These are phyloP conservation scores for Oldenlandia corymbosa DNA, from an alignment of 257 asterid genomes.

Conservation along the genomic window DNA sequence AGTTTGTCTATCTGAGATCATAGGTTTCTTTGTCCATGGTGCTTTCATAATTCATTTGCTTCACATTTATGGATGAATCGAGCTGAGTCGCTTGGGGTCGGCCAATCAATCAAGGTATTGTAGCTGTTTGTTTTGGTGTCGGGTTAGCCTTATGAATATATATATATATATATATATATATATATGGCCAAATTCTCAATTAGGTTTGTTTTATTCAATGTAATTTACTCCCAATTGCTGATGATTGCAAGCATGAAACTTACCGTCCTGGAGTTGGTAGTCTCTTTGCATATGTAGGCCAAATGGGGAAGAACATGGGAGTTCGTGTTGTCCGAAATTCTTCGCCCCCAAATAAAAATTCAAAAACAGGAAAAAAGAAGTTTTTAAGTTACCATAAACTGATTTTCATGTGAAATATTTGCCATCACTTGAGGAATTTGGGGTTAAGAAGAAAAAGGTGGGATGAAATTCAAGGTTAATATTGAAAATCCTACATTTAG, in stretches of 20 bases:
- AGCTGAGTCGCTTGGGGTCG: too few relatives aligned
- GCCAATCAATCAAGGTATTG: too few relatives aligned
- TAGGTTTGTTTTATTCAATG: slow-evolving; percentile 61
- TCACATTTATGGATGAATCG: too few relatives aligned
- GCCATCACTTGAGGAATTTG: slow-evolving; percentile 52
- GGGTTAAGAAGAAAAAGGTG: slow-evolving; percentile 37
- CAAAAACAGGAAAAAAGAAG: slow-evolving; percentile 45
- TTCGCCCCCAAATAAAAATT: slow-evolving; percentile 20
- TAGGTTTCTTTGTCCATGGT: too few relatives aligned
- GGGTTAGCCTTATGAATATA: too few relatives aligned
- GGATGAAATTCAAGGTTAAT: slow-evolving; percentile 68
- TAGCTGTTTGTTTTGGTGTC: too few relatives aligned
- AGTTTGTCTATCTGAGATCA: too few relatives aligned
- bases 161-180: too few relatives aligned
- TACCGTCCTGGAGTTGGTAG: slow-evolving; percentile 68
- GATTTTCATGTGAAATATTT: slow-evolving; percentile 69
- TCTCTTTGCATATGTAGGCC: slow-evolving; percentile 79
- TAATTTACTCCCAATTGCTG: slow-evolving; percentile 47
- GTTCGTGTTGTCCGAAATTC: slow-evolving; percentile 29
- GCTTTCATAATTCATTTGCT: too few relatives aligned
- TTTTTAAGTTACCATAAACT: slow-evolving; percentile 52
- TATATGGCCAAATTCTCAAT: slow-evolving; percentile 47
- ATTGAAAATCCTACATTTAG: slow-evolving; percentile 70
- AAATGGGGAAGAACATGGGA: slow-evolving; percentile 53
- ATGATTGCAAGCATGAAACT: slow-evolving; percentile 6